phyloP scores from a whole-genome alignment of 2,329 filamentous ascomycete species.

The Neocucurbitaria cava region DNA sequence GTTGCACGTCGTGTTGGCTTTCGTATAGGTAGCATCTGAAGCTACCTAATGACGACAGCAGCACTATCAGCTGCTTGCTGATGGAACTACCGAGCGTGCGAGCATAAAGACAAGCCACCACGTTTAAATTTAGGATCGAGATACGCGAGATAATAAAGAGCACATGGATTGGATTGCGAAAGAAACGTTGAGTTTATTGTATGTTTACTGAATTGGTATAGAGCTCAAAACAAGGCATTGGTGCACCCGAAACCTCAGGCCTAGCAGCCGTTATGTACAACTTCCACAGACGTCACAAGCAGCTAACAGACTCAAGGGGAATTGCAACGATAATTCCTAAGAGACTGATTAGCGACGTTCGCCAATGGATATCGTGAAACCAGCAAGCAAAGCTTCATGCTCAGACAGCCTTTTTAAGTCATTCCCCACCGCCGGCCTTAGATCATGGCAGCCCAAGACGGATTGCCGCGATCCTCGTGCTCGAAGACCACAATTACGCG shows the following conservation, averaged over 20 bases:
- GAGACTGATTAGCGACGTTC: constrained; percentile 17
- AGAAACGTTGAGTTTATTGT: background rate
- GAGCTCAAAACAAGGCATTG: background rate
- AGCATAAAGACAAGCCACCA: background rate
- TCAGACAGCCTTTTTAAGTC: constrained; percentile 76
- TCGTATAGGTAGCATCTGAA: constrained; percentile 2
- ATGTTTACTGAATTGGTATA: background rate
- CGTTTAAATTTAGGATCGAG: background rate
- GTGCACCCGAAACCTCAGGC: background rate
- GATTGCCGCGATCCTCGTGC: constrained; percentile 40
- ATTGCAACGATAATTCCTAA: background rate
- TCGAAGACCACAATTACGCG: constrained; percentile 65
- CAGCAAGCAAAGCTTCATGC: constrained; percentile 29
- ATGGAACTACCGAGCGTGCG: background rate
- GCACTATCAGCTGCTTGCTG: constrained; percentile 11
- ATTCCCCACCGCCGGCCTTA: constrained; percentile 68
- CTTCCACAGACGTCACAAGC: background rate
- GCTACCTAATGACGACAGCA: background rate
- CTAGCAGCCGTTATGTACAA: background rate
- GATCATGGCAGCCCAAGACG: constrained; percentile 54
- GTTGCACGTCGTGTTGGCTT: background rate
- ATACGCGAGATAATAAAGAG: background rate
- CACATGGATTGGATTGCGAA: background rate
- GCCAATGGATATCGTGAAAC: constrained; percentile 2
- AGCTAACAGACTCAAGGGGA: background rate